Evolutionary conservation across 2,329 filamentous ascomycete genomes (phyloP), one percentile per base, ranked within the genome.

Genomic region (Aulographum hederae): DNA sequence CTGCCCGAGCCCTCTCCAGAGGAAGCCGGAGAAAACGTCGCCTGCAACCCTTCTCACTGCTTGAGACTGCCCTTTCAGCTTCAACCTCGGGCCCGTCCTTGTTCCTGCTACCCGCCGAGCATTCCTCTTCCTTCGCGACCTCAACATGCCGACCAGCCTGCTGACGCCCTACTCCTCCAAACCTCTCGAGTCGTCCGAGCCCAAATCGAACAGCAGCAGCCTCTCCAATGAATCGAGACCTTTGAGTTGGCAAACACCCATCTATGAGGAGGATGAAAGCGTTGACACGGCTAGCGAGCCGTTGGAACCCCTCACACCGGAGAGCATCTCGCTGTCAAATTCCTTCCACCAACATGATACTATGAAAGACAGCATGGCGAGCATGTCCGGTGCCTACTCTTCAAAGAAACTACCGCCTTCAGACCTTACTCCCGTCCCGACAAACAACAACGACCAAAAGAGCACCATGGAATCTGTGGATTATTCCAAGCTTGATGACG

Each of bases 181-280:
- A 14, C 26, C 26, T 28, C 26, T 8, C 11, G 16, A 21, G 16
- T 18, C 5, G 14, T 16, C 26, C 15, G 8, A 28, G 15, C n/a
- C n/a, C n/a, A n/a, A n/a, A n/a, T n/a, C n/a, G n/a, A n/a, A n/a
- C n/a, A n/a, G n/a, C n/a, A 8, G 11, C 8, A 8, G 15, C 8
- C 26, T 8, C 8, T 28, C 26, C 8, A 8, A 25, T 28, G 14
- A 16, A 8, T 14, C 26, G 8, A 8, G 8, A 42, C 38, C 13
- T 46, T 43, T 23, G 46, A 46, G 6, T 25, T 25, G 13, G 38
- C 36, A 28, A 17, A 21, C 41, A 21, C 39, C 48, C 21, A 51
- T 53, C 33, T 47, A 48, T 34, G 51, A 53, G 36, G 51, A 52
- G 36, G 50, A 54, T 38, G 50, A 54, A 36, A 52, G 47, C 34